These are phyloP conservation scores for Pseudomicrostroma phylloplanum DNA, from an alignment of 1,284 basidiomycete species.

Conservation along the genomic window DNA sequence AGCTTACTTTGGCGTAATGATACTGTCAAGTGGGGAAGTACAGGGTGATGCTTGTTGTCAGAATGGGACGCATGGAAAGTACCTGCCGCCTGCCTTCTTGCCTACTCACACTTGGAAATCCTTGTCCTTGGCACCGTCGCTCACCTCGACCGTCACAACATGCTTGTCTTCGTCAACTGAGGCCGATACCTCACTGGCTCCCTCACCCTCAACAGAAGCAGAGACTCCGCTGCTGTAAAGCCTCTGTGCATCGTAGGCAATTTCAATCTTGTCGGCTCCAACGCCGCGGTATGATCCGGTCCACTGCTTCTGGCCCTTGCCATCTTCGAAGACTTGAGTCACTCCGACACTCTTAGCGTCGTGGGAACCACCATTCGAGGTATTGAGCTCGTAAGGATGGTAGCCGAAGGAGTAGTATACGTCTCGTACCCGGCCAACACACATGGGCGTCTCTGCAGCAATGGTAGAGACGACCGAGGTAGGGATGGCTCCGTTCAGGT, in stretches of 20 bases:
- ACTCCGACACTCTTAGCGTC: slow-evolving; percentile 19
- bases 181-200: slow-evolving; percentile 19
- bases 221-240: slow-evolving; percentile 31
- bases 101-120: slow-evolving; percentile 17
- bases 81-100: not conserved
- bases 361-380: slow-evolving; percentile 17
- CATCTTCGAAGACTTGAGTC: slow-evolving; percentile 33
- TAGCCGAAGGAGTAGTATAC: slow-evolving; percentile 31
- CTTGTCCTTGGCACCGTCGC: slow-evolving; percentile 27
- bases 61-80: not conserved
- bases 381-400: slow-evolving; percentile 28
- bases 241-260: slow-evolving; percentile 32
- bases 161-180: slow-evolving; percentile 23
- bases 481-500: slow-evolving; percentile 37
- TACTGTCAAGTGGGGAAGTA: not conserved
- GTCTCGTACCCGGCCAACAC: slow-evolving; percentile 37
- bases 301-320: slow-evolving; percentile 36
- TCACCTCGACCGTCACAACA: slow-evolving; percentile 27
- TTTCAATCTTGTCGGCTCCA: slow-evolving; percentile 22
- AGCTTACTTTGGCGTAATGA: not conserved
- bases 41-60: not conserved
- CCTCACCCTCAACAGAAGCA: slow-evolving; percentile 30
- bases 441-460: slow-evolving; percentile 44
- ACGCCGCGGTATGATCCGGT: slow-evolving; percentile 27
- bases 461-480: slow-evolving; percentile 35